Evolutionary conservation across 2,329 filamentous ascomycete genomes (phyloP).

Genomic region (Ceratocystis colombiana): DNA sequence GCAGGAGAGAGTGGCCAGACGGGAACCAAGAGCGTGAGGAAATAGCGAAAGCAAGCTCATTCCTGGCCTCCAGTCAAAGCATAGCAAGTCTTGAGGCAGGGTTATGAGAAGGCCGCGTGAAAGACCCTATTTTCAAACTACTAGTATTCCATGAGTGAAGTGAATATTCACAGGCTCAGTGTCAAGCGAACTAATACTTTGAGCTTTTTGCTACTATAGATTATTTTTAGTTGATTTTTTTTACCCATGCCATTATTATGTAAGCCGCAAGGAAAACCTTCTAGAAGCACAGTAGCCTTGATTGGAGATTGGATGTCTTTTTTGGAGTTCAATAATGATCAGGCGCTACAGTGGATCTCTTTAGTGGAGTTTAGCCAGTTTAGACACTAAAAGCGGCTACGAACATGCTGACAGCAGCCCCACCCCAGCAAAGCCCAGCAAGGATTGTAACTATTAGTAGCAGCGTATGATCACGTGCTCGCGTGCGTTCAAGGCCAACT

Average conservation of each 20-base stretch:
- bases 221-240: not conserved
- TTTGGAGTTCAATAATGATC: not conserved
- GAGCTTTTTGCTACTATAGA: not conserved
- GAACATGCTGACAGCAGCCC: not conserved
- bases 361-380: constrained; percentile 6
- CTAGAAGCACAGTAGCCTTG: constrained; percentile 13
- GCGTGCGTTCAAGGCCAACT: constrained; percentile 13
- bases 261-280: constrained; percentile 6
- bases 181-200: not conserved
- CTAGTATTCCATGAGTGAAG: too few species aligned
- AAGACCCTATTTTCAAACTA: too few species aligned
- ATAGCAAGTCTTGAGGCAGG: not conserved
- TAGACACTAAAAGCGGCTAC: not conserved
- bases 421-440: not conserved
- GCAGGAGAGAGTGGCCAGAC: constrained; percentile 1
- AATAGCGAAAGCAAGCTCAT: not conserved
- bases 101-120: too few species aligned
- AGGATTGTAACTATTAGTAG: not conserved
- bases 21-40: constrained; percentile 14
- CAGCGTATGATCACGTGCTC: constrained; percentile 7
- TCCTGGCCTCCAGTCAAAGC: constrained; percentile 8
- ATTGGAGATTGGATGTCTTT: not conserved
- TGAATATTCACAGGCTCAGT: not conserved
- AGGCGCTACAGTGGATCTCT: constrained; percentile 11
- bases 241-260: not conserved